Evolutionary conservation across 306 rosid genomes (phyloP), one percentile per base, ranked within the genome.

Genomic region (Crataegus laevigata): DNA sequence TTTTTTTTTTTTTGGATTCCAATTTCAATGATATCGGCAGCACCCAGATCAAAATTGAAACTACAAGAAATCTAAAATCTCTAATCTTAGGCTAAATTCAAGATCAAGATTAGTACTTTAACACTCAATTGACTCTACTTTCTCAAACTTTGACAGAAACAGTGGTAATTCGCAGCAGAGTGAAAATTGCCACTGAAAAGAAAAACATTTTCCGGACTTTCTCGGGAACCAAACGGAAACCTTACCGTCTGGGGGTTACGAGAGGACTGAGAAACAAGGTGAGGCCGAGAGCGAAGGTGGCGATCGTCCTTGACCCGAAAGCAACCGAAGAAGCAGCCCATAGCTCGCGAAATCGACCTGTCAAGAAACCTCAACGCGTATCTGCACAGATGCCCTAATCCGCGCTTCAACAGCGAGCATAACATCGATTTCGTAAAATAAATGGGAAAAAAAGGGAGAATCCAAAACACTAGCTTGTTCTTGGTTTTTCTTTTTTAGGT

Each of bases 251-350:
- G 71, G 45, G 72, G 66, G 42, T 93, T 83, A 30, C 68, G 86
- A 38, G 90, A 55, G 6, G 92, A 67, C 1, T 64, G 63, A 4
- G 89, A 74, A 38, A 70, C 76, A 34, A 85, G 82, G 21, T 80
- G 84, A 7, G 87, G 32, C 0, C 82, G 73, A 4, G 81, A 81
- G 38, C 82, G 87, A 58, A 64, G 85, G 54, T 69, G 82, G 32
- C 78, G 87, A 66, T 78, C 79, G 19, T 92, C 91, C 68, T 84
- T 82, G 86, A 71, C 77, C 47, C 93, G 80, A 73, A 96, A 88
- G 83, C 98, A 93, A 55, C 83, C 86, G 51, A 93, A 83, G 91
- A 96, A 92, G 73, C 99, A 96, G n/a, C 93, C 89, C 99, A 96
- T 96, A 43, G 82, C 89, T 60, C 73, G 72, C 34, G 84, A 66